Percentiles rank a stretch among this genome's conserved stretches.
Conservation (phyloP, 208 protist species). For the Trypanosoma theileri region DNA sequence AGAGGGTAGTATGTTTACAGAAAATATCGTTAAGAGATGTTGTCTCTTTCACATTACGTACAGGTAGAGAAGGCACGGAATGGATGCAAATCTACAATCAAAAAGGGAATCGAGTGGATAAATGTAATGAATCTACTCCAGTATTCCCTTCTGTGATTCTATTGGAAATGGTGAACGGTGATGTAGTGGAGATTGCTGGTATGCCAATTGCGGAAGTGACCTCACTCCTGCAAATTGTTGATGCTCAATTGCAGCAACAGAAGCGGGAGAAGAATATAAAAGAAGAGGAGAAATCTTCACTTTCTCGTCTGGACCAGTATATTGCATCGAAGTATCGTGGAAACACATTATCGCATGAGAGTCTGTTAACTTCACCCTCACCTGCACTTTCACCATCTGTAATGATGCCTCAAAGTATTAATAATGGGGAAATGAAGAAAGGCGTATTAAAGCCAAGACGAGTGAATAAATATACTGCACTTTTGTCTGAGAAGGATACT, state of each 20-base stretch:
- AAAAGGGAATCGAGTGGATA: no score
- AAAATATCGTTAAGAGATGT: slow-evolving; percentile 7
- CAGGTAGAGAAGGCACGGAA: background rate
- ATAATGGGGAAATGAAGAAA: background rate
- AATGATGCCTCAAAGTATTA: background rate
- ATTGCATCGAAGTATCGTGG: background rate
- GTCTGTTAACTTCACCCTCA: no score
- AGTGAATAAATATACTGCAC: slow-evolving; percentile 12
- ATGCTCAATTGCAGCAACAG: background rate
- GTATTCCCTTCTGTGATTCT: background rate
- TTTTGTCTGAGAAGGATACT: background rate
- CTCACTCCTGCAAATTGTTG: background rate
- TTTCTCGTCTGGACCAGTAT: slow-evolving; percentile 16
- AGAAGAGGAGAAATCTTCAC: background rate
- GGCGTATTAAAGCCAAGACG: background rate
- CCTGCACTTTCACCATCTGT: background rate
- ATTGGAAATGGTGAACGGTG: slow-evolving; percentile 5
- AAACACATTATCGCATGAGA: background rate
- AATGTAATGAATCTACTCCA: background rate
- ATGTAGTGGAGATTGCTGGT: slow-evolving; percentile 9
- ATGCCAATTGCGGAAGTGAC: background rate
- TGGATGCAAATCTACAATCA: no score
- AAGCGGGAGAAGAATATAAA: background rate
- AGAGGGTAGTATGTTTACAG: background rate
- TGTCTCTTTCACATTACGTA: slow-evolving; percentile 4